These are phyloP conservation scores for Hansenula anomala DNA, from an alignment of 1,139 yeast genomes.

Conservation along the genomic window DNA sequence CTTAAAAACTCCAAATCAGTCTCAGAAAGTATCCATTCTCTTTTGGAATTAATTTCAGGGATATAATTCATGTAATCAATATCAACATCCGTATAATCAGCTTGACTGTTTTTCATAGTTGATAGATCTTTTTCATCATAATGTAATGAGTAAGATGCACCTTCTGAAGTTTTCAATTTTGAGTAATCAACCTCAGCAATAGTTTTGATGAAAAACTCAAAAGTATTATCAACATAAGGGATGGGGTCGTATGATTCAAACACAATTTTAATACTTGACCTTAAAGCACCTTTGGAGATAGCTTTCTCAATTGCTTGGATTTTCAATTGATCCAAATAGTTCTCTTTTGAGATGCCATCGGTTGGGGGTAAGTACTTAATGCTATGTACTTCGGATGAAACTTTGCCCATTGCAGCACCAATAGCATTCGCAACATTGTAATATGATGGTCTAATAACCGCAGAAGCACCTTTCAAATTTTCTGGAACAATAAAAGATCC, in stretches of 20 bases:
- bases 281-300: constrained; percentile 28
- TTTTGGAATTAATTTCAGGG: constrained; percentile 28
- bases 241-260: too few relatives aligned
- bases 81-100: constrained; percentile 10
- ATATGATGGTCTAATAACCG: constrained; percentile 34
- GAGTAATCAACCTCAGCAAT: constrained; percentile 38
- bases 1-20: constrained; percentile 37
- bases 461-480: constrained; percentile 33
- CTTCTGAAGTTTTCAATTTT: constrained; percentile 10
- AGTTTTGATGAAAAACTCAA: constrained; percentile 33
- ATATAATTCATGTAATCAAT: constrained; percentile 25
- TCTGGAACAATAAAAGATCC: constrained; percentile 38
- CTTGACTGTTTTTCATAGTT: constrained; percentile 9
- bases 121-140: constrained; percentile 6
- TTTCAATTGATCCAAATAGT: constrained; percentile 24
- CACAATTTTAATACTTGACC: too few relatives aligned
- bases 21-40: constrained; percentile 36
- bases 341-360: constrained; percentile 25
- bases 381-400: constrained; percentile 28
- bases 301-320: constrained; percentile 22
- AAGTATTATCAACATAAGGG: constrained; percentile 27
- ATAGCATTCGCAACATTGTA: constrained; percentile 40
- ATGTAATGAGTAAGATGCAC: neutral
- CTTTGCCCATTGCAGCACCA: constrained; percentile 41
- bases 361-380: too few relatives aligned